phyloP scores from a whole-genome alignment of 495 filamentous ascomycete genomes.

The Aspergillus hancockii region DNA sequence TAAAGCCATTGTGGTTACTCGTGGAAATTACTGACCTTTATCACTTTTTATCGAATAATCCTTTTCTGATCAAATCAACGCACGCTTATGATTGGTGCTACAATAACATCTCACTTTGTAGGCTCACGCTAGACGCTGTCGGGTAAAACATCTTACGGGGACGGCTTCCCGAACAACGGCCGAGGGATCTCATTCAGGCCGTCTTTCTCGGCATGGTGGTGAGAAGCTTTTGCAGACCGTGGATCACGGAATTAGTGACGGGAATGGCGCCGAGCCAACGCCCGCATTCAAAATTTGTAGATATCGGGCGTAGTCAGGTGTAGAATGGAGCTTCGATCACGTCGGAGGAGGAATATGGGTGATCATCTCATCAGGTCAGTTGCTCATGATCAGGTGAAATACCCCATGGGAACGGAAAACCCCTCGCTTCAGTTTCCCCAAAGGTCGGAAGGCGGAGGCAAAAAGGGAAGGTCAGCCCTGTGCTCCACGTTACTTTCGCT shows the following conservation, averaged over 20 bases:
- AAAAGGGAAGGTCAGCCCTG: conserved; percentile 11
- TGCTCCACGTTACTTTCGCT: background rate
- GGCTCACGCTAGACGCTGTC: conserved; percentile 13
- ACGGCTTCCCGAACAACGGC: conserved; percentile 19
- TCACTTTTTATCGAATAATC: conserved; percentile 4
- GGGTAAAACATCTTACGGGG: conserved; percentile 5
- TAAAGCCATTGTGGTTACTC: background rate
- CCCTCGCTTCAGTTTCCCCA: conserved; percentile 13
- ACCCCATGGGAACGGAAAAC: conserved; percentile 10
- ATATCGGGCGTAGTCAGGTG: background rate
- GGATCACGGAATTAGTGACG: background rate
- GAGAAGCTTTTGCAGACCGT: background rate
- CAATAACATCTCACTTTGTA: conserved; percentile 12
- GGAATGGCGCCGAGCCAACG: background rate
- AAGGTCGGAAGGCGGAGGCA: background rate
- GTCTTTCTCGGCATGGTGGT: background rate
- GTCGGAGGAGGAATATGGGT: background rate
- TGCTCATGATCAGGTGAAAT: conserved; percentile 3
- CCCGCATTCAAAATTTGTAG: background rate
- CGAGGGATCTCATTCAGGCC: conserved; percentile 4
- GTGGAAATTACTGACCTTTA: conserved; percentile 4
- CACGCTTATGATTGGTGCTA: conserved; percentile 6
- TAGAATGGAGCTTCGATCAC: background rate
- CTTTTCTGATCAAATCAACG: conserved; percentile 2
- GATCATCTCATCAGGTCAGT: background rate